Conservation (phyloP, 1,284 basidiomycete species). For the Cryptococcus jaspeensis region DNA sequence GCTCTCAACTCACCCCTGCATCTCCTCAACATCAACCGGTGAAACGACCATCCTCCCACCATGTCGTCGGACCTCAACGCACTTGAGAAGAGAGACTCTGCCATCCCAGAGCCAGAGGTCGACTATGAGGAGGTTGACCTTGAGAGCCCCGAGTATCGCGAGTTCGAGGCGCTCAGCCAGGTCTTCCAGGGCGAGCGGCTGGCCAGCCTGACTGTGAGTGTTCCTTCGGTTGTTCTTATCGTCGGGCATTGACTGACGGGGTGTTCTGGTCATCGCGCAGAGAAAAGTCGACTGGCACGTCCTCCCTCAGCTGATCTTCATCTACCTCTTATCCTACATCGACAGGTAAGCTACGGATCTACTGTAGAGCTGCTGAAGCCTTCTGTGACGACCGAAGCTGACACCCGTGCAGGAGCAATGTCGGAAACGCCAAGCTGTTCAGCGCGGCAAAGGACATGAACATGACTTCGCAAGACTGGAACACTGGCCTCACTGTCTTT, state of each 20-base stretch:
- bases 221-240: background rate
- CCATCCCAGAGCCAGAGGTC: no score
- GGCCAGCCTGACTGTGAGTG: conserved; percentile 25
- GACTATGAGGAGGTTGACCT: conserved; percentile 2
- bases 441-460: conserved; percentile 8
- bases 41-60: no score
- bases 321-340: conserved; percentile 25
- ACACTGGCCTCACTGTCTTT: conserved; percentile 27
- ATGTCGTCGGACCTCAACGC: no score
- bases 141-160: conserved; percentile 22
- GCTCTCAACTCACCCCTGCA: no score
- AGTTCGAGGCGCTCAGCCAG: conserved; percentile 22
- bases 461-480: conserved; percentile 25
- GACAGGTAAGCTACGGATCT: conserved; percentile 4
- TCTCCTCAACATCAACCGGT: no score
- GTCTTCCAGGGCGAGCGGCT: conserved; percentile 23
- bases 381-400: no score
- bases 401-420: background rate
- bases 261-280: background rate
- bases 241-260: background rate
- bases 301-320: conserved; percentile 20
- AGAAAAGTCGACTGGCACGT: conserved; percentile 23
- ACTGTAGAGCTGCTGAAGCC: background rate
- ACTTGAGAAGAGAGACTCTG: no score
- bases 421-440: conserved; percentile 30